Evolutionary conservation across 768 basidiomycete species (phyloP).

Genomic region (Leccinum olivaceopallidum): DNA sequence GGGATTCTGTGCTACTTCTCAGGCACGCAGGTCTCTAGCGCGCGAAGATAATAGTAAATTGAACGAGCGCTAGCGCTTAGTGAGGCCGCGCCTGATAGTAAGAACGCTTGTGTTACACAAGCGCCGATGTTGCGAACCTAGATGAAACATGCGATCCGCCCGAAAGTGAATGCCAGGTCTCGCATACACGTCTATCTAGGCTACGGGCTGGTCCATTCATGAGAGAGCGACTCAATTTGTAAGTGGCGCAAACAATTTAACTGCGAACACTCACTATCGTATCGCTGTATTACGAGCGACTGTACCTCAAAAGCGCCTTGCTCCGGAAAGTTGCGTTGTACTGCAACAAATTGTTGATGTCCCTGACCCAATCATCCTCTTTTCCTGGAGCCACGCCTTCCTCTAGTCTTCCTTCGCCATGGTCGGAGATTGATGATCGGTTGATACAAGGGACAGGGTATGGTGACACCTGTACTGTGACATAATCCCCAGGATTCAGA

Average conservation of each 20-base stretch:
- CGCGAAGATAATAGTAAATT: not conserved
- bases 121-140: not conserved
- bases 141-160: slow-evolving; percentile 5
- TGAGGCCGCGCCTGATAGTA: not conserved
- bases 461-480: slow-evolving; percentile 80
- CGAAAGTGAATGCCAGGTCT: not conserved
- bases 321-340: slow-evolving; percentile 94
- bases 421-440: slow-evolving; percentile 71
- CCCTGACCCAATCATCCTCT: slow-evolving; percentile 95
- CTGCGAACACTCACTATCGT: slow-evolving; percentile 15
- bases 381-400: slow-evolving; percentile 78
- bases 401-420: slow-evolving; percentile 40
- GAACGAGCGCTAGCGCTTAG: slow-evolving; percentile 1
- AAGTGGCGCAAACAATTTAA: not conserved
- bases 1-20: not conserved
- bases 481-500: slow-evolving; percentile 82
- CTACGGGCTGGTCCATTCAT: slow-evolving; percentile 2
- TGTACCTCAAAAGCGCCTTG: slow-evolving; percentile 79
- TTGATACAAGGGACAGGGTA: slow-evolving; percentile 95
- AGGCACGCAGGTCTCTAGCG: not conserved
- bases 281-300: slow-evolving; percentile 40
- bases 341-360: slow-evolving; percentile 92
- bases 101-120: not conserved
- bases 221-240: not conserved
- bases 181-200: slow-evolving; percentile 4